Percentiles rank a stretch among this genome's conserved stretches.
Evolutionary conservation across 306 rosid genomes (phyloP).

Genomic region (Geum urbanum): DNA sequence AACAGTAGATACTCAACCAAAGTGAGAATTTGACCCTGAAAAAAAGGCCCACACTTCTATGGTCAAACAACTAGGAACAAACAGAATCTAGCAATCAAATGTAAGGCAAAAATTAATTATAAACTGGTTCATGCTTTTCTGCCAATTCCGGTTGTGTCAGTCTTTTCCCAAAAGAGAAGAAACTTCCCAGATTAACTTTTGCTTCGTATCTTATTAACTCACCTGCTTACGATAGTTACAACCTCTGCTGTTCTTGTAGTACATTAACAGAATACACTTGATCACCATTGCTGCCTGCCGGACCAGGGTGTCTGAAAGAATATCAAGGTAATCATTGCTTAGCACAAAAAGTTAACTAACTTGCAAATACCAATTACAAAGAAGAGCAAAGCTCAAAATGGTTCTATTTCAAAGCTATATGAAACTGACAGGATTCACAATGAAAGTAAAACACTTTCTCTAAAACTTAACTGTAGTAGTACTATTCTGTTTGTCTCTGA

Average conservation of each 20-base stretch:
- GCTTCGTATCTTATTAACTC: constrained; percentile 27
- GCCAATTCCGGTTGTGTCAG: constrained; percentile 5
- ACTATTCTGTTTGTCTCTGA: neutral
- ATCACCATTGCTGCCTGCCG: constrained; percentile 86
- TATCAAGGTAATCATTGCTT: constrained; percentile 25
- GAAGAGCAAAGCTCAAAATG: neutral
- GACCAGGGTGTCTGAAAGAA: constrained; percentile 79
- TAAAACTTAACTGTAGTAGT: neutral
- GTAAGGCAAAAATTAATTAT: neutral
- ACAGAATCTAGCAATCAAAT: neutral
- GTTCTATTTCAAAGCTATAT: neutral
- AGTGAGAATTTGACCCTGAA: constrained; percentile 95
- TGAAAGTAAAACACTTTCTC: neutral
- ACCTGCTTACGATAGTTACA: constrained; percentile 95
- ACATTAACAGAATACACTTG: constrained; percentile 76
- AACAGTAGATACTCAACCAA: constrained; percentile 78
- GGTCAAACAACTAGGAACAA: constrained; percentile 25
- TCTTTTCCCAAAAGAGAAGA: constrained; percentile 12
- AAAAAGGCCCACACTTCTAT: constrained; percentile 22
- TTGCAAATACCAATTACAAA: neutral
- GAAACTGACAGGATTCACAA: neutral
- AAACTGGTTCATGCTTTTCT: constrained; percentile 1
- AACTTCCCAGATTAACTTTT: constrained; percentile 5
- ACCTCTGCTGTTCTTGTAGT: constrained; percentile 88
- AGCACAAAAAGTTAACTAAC: constrained; percentile 4